Evolutionary conservation across 331 rosid genomes (phyloP).

Genomic region (Pyrus hybrid): DNA sequence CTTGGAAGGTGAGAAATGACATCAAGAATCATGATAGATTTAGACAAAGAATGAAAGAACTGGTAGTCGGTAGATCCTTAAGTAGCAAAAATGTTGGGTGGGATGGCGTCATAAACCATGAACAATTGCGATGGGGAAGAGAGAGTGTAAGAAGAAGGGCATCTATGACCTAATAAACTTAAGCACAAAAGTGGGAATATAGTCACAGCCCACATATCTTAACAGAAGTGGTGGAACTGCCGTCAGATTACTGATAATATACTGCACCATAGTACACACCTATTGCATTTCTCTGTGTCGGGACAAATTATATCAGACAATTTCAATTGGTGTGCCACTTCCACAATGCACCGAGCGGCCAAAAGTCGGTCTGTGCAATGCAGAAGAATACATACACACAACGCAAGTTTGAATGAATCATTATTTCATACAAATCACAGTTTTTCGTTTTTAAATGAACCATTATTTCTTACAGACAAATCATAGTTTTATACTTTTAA

Average conservation of each 20-base stretch:
- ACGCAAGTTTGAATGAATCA: too few species aligned
- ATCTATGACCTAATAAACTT: background rate
- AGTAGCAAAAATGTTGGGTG: background rate
- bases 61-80: background rate
- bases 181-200: slow-evolving; percentile 11
- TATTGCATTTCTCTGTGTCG: too few species aligned
- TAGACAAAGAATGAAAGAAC: background rate
- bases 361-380: background rate
- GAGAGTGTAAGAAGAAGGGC: background rate
- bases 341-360: background rate
- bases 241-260: background rate
- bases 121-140: slow-evolving; percentile 18
- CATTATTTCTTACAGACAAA: too few species aligned
- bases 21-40: background rate
- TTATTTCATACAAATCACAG: too few species aligned
- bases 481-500: too few species aligned
- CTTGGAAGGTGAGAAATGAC: background rate
- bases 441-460: too few species aligned
- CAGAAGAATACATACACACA: background rate
- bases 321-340: background rate
- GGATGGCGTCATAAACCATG: slow-evolving; percentile 8
- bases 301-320: background rate
- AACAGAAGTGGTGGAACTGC: background rate
- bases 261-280: too few species aligned
- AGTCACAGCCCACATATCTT: slow-evolving; percentile 26